Percentiles rank a stretch among this genome's conserved stretches.
These are phyloP conservation scores for Litsea cubeba DNA, from an alignment of 164 flowering plant genomes.

Conservation along the genomic window DNA sequence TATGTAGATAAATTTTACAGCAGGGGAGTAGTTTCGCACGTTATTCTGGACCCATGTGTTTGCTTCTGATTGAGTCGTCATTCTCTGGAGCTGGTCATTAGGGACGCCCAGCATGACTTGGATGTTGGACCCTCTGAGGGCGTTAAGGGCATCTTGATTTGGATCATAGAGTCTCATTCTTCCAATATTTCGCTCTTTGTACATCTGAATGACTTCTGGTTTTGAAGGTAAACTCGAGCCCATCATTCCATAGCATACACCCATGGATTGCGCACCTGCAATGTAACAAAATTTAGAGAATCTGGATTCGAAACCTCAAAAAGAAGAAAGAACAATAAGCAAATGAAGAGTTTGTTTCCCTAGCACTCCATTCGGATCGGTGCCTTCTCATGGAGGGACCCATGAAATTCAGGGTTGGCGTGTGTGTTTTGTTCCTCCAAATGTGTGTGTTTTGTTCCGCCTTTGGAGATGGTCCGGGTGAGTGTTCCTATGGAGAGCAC, in stretches of 20 bases:
- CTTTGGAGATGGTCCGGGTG: too few relatives aligned
- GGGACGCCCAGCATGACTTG: not conserved
- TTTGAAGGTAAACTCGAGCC: not conserved
- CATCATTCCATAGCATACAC: slow-evolving; percentile 9
- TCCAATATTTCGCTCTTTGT: not conserved
- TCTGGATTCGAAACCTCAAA: not conserved
- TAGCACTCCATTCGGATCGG: too few relatives aligned
- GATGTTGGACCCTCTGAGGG: slow-evolving; percentile 5
- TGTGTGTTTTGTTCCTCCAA: too few relatives aligned
- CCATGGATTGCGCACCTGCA: slow-evolving; percentile 6
- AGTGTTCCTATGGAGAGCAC: too few relatives aligned
- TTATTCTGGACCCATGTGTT: not conserved
- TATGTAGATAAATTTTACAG: slow-evolving; percentile 8
- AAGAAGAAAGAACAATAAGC: too few relatives aligned
- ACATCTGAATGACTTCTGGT: slow-evolving; percentile 1
- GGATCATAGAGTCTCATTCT: slow-evolving; percentile 11
- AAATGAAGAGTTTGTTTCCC: too few relatives aligned
- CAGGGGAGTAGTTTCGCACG: not conserved
- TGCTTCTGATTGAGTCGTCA: not conserved
- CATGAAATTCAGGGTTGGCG: too few relatives aligned
- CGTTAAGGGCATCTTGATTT: not conserved
- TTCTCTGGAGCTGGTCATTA: too few relatives aligned
- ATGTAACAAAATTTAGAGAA: not conserved
- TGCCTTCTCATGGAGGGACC: too few relatives aligned
- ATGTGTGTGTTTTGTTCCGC: too few relatives aligned